Evolutionary conservation across 2,329 filamentous ascomycete species (phyloP), one percentile per base, ranked within the genome.

Genomic region (Stagonosporopsis tanaceti): DNA sequence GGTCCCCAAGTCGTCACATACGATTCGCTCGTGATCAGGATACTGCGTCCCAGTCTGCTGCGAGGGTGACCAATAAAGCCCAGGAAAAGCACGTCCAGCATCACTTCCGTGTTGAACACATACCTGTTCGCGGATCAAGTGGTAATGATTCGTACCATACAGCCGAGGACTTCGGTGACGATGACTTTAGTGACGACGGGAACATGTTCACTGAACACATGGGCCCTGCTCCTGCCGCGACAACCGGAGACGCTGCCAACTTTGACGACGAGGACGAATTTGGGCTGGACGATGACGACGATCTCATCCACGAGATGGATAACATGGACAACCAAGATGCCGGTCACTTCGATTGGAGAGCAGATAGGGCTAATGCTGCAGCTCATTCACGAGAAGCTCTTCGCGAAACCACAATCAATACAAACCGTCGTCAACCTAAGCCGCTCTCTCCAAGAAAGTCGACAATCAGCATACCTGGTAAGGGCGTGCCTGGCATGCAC

Each of bases 401-500:
- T 34, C 67, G 65, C 37, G 77, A 78, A 47, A 69, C 70, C 24
- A 65, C 67, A 8, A 54, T 57, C 37, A 72, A 68, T 42, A 65
- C 53, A 24, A 44, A 50, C 14, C 62, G 60, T 17, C 59, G 63
- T 46, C 60, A 57, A 37, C 53, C 64, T 17, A 50, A 45, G 44
- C 64, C 61, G 25, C 20, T 48, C 30, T 72, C 73, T 24, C 72
- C 73, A 9, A 67, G 69, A 53, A 75, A 74, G 34, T 46, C 70
- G 17, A 62, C 67, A 14, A 50, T 65, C 25, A 65, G 61, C 41
- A 66, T 67, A 55, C 63, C 64, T 34, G 67, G 65, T 3, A 72
- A 71, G 62, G 72, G 68, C n/a, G 60, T 68, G 68, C 81, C 88
- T 6, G 70, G 70, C 5, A 73, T 74, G 72, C 71, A 69, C 20